Conservation (phyloP, 2,329 filamentous ascomycete genomes). For the Emericellopsis atlantica region DNA sequence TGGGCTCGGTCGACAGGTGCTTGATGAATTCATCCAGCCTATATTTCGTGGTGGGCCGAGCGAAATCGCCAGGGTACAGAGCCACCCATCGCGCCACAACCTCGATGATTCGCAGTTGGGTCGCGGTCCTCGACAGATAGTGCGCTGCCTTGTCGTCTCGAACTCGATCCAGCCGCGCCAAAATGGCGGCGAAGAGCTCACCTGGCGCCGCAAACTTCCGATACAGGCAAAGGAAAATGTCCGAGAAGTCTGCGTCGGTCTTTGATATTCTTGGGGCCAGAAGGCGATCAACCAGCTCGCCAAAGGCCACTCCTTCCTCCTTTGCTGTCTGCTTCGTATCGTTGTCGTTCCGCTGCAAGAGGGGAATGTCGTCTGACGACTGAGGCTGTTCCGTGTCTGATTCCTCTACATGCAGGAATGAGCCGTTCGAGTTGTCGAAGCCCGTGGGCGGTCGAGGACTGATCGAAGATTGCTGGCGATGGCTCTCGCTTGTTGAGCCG, state of each 20-base stretch:
- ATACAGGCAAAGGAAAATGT: conserved; percentile 86
- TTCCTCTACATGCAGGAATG: conserved; percentile 57
- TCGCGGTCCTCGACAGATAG: conserved; percentile 65
- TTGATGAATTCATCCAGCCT: conserved; percentile 64
- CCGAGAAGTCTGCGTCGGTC: conserved; percentile 76
- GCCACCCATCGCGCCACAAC: conserved; percentile 83
- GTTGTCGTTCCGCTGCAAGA: conserved; percentile 51
- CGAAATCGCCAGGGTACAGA: conserved; percentile 87
- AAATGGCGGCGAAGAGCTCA: conserved; percentile 64
- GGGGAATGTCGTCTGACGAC: conserved; percentile 55
- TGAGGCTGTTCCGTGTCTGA: conserved; percentile 54
- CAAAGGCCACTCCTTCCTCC: conserved; percentile 41
- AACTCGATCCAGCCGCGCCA: conserved; percentile 61
- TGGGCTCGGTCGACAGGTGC: conserved; percentile 61
- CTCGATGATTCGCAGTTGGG: conserved; percentile 72
- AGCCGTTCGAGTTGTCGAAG: conserved; percentile 30
- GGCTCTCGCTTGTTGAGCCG: conserved; percentile 26
- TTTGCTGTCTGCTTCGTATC: conserved; percentile 33
- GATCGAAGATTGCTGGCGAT: conserved; percentile 16
- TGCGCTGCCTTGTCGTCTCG: conserved; percentile 53
- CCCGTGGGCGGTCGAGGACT: conserved; percentile 13
- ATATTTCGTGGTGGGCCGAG: conserved; percentile 58
- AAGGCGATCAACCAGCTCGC: conserved; percentile 77
- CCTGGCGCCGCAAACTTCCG: conserved; percentile 82
- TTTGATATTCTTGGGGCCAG: conserved; percentile 72